These are phyloP conservation scores for Schoenoplectus triqueter DNA, from an alignment of 202 grass and related monocot species.

Conservation along the genomic window DNA sequence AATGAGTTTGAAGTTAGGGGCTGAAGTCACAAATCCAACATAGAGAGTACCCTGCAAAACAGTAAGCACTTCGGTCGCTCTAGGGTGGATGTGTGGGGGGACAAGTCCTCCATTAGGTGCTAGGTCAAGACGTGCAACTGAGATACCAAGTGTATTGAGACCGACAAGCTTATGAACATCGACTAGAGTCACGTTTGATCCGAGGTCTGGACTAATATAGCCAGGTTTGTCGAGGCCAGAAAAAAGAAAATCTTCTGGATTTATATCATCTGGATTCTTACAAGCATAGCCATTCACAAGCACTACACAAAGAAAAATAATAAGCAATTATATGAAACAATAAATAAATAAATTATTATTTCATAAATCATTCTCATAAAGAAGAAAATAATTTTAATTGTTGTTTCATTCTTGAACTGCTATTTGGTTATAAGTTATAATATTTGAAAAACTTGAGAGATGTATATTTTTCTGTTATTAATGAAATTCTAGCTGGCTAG, in stretches of 20 bases:
- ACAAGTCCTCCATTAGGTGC: constrained; percentile 17
- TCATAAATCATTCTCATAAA: not conserved
- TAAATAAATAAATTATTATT: not conserved
- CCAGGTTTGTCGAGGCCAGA: constrained; percentile 35
- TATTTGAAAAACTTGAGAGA: not conserved
- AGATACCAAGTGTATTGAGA: constrained; percentile 45
- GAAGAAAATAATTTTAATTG: not conserved
- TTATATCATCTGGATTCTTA: constrained; percentile 31
- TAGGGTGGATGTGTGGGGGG: constrained; percentile 60
- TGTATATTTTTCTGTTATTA: too few relatives aligned
- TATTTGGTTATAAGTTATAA: not conserved
- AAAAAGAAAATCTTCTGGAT: constrained; percentile 28
- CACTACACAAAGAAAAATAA: constrained; percentile 9
- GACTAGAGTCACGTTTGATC: constrained; percentile 46
- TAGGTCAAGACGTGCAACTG: constrained; percentile 35
- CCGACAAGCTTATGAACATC: constrained; percentile 37
- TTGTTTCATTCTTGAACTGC: not conserved
- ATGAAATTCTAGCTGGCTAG: too few relatives aligned
- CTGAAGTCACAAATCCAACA: constrained; percentile 63
- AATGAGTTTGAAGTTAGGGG: constrained; percentile 47
- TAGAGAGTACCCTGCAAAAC: constrained; percentile 56
- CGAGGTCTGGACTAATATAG: constrained; percentile 9
- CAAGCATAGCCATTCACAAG: constrained; percentile 30
- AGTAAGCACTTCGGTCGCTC: constrained; percentile 52
- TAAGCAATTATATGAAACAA: not conserved